These are phyloP conservation scores for Starmerella tilneyi DNA, from an alignment of 805 yeast species.

Conservation along the genomic window DNA sequence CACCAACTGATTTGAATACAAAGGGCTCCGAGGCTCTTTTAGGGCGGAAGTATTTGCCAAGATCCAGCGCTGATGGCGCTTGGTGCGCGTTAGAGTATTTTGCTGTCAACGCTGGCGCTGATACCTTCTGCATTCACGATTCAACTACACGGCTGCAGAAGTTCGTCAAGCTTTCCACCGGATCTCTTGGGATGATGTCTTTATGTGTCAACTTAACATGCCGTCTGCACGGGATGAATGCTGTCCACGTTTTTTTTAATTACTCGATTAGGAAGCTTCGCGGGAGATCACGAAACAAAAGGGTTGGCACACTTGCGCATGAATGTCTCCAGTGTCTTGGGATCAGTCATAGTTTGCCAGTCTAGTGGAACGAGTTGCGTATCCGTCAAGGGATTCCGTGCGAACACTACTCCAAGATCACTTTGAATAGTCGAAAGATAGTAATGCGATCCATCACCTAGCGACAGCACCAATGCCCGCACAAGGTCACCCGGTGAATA, in stretches of 20 bases:
- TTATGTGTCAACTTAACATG: background rate
- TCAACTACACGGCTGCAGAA: no score
- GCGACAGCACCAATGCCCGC: constrained; percentile 64
- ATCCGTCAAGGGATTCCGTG: constrained; percentile 59
- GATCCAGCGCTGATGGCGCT: background rate
- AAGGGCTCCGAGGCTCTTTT: background rate
- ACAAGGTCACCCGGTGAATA: constrained; percentile 90
- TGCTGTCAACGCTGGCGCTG: no score
- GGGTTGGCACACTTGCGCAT: constrained; percentile 89
- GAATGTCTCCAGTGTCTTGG: constrained; percentile 63
- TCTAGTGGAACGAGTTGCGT: constrained; percentile 77
- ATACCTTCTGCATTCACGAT: no score
- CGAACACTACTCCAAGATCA: constrained; percentile 89
- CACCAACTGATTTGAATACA: background rate
- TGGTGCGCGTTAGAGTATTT: no score
- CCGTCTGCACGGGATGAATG: background rate
- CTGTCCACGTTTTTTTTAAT: background rate
- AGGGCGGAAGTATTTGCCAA: background rate
- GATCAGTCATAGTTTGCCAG: constrained; percentile 89
- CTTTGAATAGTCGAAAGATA: constrained; percentile 81
- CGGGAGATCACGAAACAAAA: constrained; percentile 27
- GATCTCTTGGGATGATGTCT: no score
- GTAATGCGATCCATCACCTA: constrained; percentile 91
- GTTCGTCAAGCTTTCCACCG: no score
- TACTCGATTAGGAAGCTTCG: background rate